Conservation (phyloP, 192 early-diverging fungal genomes). For the Coemansia umbellata region DNA sequence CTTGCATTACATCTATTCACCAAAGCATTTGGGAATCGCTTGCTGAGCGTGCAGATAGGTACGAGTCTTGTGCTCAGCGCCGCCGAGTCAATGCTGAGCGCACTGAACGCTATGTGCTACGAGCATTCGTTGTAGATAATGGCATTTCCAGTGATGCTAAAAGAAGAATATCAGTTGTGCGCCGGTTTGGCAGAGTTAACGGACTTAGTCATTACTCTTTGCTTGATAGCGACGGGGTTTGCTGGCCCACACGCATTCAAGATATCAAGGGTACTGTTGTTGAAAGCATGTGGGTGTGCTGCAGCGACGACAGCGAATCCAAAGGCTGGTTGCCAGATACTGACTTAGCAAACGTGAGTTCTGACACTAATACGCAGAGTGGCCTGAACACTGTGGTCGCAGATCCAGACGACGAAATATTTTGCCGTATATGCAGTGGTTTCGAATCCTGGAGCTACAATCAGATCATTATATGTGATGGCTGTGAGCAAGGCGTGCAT, state of each 20-base stretch:
- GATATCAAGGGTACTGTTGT: constrained; percentile 27
- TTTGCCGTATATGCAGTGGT: constrained; percentile 23
- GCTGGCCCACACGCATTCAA: constrained; percentile 13
- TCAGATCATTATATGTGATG: constrained; percentile 50
- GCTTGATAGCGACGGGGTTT: constrained; percentile 17
- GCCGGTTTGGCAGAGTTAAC: constrained; percentile 27
- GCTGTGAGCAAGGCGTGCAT: constrained; percentile 45
- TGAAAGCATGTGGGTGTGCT: constrained; percentile 49
- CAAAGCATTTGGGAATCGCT: constrained; percentile 2
- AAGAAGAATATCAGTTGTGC: constrained; percentile 15
- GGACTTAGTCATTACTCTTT: constrained; percentile 23
- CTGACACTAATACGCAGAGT: neutral
- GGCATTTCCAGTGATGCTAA: neutral
- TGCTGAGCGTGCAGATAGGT: neutral
- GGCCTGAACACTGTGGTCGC: constrained; percentile 36
- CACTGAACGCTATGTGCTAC: constrained; percentile 15
- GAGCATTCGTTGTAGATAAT: constrained; percentile 22
- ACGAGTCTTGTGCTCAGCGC: neutral
- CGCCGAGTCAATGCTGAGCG: constrained; percentile 4
- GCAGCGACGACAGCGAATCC: constrained; percentile 34
- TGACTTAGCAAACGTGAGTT: neutral
- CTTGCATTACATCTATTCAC: no score
- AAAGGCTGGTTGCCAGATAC: neutral
- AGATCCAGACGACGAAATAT: constrained; percentile 48
- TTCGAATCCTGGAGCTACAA: constrained; percentile 36